A percentile compares a stretch with the other conserved stretches of the same genome.
phyloP scores from a whole-genome alignment of 495 filamentous ascomycete genomes.

The Talaromyces ruber region DNA sequence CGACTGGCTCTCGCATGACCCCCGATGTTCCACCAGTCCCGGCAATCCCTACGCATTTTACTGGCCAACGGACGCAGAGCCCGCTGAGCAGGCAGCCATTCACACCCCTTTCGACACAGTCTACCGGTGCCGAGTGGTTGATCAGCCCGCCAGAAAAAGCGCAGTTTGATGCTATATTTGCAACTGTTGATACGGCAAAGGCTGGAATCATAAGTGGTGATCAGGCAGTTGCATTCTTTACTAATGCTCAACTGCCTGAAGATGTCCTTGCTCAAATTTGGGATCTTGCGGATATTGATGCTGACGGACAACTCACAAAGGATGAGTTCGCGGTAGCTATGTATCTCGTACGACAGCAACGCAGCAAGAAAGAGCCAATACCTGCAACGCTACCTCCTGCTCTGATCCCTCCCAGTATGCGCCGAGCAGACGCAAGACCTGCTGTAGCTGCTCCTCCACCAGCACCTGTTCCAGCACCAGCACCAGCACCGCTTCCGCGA shows the following conservation, averaged over 20 bases:
- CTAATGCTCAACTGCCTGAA: constrained; percentile 81
- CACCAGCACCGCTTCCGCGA: constrained; percentile 23
- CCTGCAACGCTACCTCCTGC: constrained; percentile 70
- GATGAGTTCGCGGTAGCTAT: constrained; percentile 98
- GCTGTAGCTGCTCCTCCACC: constrained; percentile 43
- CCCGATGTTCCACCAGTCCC: constrained; percentile 40
- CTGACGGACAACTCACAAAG: constrained; percentile 70
- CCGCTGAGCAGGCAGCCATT: constrained; percentile 57
- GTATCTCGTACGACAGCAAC: constrained; percentile 88
- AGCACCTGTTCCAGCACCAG: constrained; percentile 6
- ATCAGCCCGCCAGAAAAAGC: constrained; percentile 75
- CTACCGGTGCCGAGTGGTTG: constrained; percentile 70
- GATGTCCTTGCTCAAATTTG: constrained; percentile 92
- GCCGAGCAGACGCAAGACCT: constrained; percentile 47
- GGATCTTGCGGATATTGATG: constrained; percentile 93
- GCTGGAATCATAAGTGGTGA: constrained; percentile 83
- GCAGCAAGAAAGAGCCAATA: constrained; percentile 58
- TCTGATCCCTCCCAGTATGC: constrained; percentile 84
- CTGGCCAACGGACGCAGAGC: constrained; percentile 61
- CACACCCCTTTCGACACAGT: constrained; percentile 47
- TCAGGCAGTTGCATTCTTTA: constrained; percentile 92
- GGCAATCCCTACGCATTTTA: constrained; percentile 67
- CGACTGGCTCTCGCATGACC: constrained; percentile 32
- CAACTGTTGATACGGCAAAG: constrained; percentile 68
- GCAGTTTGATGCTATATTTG: constrained; percentile 77